Evolutionary conservation across 2,329 filamentous ascomycete genomes (phyloP), one percentile per base, ranked within the genome.

Genomic region (Emergomyces pasteurianus): DNA sequence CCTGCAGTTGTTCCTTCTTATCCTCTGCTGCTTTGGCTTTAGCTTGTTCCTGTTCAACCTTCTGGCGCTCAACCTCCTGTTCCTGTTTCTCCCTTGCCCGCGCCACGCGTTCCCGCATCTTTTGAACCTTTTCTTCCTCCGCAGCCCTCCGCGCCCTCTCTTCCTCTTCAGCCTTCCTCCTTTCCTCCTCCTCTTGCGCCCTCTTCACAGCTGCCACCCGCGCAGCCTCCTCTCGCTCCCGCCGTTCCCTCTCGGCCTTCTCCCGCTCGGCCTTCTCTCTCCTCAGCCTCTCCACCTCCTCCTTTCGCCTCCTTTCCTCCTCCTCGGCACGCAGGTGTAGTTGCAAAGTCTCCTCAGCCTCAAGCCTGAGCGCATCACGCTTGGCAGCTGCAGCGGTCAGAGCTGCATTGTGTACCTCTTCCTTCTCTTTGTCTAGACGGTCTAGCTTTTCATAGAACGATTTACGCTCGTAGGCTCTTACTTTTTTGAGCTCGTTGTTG

Each of bases 381-480:
- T 87, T 82, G 16, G 79, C 78, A 56, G 83, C 83, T 3, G 86
- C 86, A 54, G 82, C 81, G 53, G 82, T 82, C 18, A 92, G 80
- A 16, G 87, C 86, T 66, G 85, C 81, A 61, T 81, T 80, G 69
- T 90, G 86, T 60, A 78, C 79, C 57, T 81, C 77, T 68, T 86
- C 85, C 40, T 81, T 82, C 64, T 88, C 85, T 42, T 82, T 80
- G 38, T 83, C 79, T 58, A 84, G 81, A 47, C 78, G 77, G 62
- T 90, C 85, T 34, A 89, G 81, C 28, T 78, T 80, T 26, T 84
- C 80, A 49, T 84, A 78, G 62, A 83, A 82, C 9, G 70, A 65
- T 46, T 71, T 71, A 6, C 73, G 71, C 59, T 77, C 75, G 65
- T 75, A 77, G 16, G 70, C 71, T 60, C 78, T 73, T 31, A 76